Evolutionary conservation across 2,329 filamentous ascomycete genomes (phyloP).

Genomic region (Fusarium oxysporum): DNA sequence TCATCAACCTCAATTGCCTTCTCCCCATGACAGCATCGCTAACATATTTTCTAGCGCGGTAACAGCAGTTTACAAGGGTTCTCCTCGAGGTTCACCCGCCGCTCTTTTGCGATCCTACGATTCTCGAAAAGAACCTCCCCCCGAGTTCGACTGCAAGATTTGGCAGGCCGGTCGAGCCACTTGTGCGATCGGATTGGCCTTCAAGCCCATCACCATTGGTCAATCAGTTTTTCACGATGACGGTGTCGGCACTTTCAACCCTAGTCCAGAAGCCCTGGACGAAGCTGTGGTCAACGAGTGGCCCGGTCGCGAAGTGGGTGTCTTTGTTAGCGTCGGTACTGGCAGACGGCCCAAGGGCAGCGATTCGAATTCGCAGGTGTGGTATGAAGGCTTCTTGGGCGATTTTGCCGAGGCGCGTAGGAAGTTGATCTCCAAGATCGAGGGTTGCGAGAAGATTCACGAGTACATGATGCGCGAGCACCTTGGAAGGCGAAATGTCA

Average conservation of each 20-base stretch:
- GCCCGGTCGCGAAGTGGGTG: conserved; percentile 91
- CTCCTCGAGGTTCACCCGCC: conserved; percentile 73
- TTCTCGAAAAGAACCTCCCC: conserved; percentile 88
- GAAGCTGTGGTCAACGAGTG: conserved; percentile 94
- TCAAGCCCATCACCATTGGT: conserved; percentile 94
- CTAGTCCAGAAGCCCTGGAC: conserved; percentile 84
- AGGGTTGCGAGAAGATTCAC: conserved; percentile 93
- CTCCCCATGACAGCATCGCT: neutral
- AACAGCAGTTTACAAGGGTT: conserved; percentile 90
- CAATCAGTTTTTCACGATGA: conserved; percentile 96
- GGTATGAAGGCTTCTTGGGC: conserved; percentile 95
- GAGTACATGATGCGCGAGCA: conserved; percentile 85
- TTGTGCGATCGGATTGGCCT: conserved; percentile 88
- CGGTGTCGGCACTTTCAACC: conserved; percentile 91
- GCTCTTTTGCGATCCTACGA: conserved; percentile 92
- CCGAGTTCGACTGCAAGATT: conserved; percentile 93
- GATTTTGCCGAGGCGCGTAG: conserved; percentile 92
- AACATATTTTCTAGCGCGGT: conserved; percentile 72
- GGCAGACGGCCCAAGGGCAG: conserved; percentile 78
- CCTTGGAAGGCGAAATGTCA: conserved; percentile 81
- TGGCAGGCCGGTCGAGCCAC: conserved; percentile 99
- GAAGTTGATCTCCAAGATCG: conserved; percentile 89
- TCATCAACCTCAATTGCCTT: conserved; percentile 29
- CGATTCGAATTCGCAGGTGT: conserved; percentile 79
- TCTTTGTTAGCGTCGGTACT: conserved; percentile 94